phyloP scores from a whole-genome alignment of 75 land plant genomes.

The Pinus tabuliformis region DNA sequence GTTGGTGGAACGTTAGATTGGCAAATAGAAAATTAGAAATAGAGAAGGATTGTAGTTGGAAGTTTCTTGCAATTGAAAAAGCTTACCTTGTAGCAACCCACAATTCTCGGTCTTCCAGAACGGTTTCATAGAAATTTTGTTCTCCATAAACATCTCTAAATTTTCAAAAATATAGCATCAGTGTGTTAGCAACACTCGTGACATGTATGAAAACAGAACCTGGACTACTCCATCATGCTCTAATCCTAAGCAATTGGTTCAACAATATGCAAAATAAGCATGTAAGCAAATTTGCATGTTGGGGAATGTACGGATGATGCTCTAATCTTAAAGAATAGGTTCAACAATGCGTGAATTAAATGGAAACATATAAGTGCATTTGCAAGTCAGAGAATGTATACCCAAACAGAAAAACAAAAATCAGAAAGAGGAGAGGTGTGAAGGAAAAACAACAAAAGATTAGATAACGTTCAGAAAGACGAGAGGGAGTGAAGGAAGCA shows the following conservation, averaged over 20 bases:
- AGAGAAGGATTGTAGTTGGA: neutral
- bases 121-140: neutral
- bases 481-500: too few relatives aligned
- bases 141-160: slow-evolving; percentile 1
- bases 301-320: neutral
- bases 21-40: too few relatives aligned
- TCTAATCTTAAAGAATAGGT: neutral
- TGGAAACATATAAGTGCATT: neutral
- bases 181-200: neutral
- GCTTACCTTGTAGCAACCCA: slow-evolving; percentile 6
- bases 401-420: too few relatives aligned
- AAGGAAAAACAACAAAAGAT: too few relatives aligned
- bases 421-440: too few relatives aligned
- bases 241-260: neutral
- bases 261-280: neutral
- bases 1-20: neutral
- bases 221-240: neutral
- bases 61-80: neutral
- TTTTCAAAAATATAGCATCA: neutral
- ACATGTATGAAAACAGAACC: neutral
- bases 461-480: too few relatives aligned
- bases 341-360: neutral
- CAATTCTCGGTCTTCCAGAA: slow-evolving; percentile 8
- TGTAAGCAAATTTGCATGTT: neutral
- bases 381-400: neutral